Percentiles rank a stretch among this genome's conserved stretches.
Evolutionary conservation across 2,329 filamentous ascomycete species (phyloP).

Genomic region (Sporothrix pallida): DNA sequence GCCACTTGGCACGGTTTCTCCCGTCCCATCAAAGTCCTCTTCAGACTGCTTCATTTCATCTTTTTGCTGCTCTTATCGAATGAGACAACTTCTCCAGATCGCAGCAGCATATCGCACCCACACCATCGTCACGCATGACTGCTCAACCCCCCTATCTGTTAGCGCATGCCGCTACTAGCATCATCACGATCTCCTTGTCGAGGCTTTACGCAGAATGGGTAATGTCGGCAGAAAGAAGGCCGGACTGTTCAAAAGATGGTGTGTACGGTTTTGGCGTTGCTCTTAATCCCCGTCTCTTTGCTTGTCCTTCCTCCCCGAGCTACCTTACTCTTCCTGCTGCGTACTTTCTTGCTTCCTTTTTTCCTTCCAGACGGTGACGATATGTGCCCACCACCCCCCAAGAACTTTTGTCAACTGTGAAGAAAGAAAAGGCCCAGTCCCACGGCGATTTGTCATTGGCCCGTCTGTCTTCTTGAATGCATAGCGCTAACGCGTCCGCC

Average conservation of each 20-base stretch:
- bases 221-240: slow-evolving; percentile 9
- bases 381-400: not conserved
- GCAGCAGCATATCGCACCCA: not conserved
- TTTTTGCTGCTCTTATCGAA: not conserved
- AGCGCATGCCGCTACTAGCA: slow-evolving; percentile 17
- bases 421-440: not conserved
- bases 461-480: slow-evolving; percentile 5
- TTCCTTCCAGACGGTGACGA: not conserved
- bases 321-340: too few species aligned
- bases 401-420: not conserved
- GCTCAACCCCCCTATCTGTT: not conserved
- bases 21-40: not conserved
- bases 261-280: slow-evolving; percentile 8
- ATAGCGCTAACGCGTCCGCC: slow-evolving; percentile 23
- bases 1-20: not conserved
- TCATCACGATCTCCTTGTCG: not conserved
- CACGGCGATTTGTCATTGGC: slow-evolving; percentile 27
- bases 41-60: not conserved
- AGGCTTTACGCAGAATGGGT: not conserved
- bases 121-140: not conserved
- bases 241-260: not conserved
- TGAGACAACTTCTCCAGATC: not conserved
- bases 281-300: not conserved
- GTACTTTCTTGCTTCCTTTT: not conserved
- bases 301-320: not conserved